These are phyloP conservation scores for Penicillium longicatenatum DNA, from an alignment of 495 filamentous ascomycete genomes.

Conservation along the genomic window DNA sequence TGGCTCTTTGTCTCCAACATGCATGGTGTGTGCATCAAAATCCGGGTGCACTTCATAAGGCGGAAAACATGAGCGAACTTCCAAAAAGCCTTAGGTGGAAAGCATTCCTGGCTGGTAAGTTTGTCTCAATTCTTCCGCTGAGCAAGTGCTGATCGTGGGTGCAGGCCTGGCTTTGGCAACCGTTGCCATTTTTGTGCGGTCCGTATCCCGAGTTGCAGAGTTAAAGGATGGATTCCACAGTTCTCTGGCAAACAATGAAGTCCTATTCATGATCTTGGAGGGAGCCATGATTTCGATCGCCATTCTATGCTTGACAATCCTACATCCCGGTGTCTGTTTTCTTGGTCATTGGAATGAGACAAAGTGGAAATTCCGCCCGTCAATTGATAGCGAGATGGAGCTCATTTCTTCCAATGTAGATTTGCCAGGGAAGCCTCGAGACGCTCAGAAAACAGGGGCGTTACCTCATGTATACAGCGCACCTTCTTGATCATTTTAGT, in stretches of 20 bases:
- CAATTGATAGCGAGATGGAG: neutral
- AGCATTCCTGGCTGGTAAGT: constrained; percentile 19
- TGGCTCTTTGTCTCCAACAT: constrained; percentile 52
- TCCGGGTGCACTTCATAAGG: constrained; percentile 12
- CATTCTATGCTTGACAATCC: constrained; percentile 51
- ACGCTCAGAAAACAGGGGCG: no score
- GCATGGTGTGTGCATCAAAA: constrained; percentile 38
- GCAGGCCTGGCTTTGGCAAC: constrained; percentile 52
- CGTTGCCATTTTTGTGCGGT: constrained; percentile 61
- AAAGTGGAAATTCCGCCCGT: neutral
- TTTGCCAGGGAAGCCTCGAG: no score
- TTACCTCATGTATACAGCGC: no score
- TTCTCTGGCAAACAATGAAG: constrained; percentile 57
- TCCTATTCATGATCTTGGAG: constrained; percentile 69
- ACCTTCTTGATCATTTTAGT: no score
- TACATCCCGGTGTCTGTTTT: constrained; percentile 6
- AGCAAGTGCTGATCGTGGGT: constrained; percentile 4
- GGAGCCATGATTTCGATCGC: constrained; percentile 68
- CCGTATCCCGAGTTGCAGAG: constrained; percentile 66
- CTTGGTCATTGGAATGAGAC: neutral
- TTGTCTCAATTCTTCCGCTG: neutral
- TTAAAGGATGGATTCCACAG: constrained; percentile 63
- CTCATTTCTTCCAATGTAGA: neutral
- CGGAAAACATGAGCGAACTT: constrained; percentile 3
- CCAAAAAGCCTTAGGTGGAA: constrained; percentile 15